Base-by-base conservation (phyloP, 495 filamentous ascomycete species). In the Aspergillus nanangensis region DNA sequence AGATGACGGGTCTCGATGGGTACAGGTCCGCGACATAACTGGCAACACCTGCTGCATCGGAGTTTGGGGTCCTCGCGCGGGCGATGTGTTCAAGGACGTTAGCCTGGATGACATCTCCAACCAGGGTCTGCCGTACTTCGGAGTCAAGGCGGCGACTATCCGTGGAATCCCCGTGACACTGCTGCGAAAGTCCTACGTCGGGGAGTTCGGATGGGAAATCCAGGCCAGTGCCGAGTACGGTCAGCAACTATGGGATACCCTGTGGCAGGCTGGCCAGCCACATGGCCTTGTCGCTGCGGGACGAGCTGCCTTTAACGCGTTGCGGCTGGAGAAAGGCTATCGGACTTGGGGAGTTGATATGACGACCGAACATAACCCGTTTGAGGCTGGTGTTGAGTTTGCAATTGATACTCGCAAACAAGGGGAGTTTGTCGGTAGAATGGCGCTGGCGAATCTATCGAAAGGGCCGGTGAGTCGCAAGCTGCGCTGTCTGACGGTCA, bases 191-290 rank as follows among this genome's bases (percentile, higher is more conserved):
- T 76, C 74, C 8, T 71, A 70, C 33, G 70, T 76, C 18, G 74
- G 74, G 13, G 73, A 78, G 45, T 51, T 63, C 0, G 74, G 74
- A 32, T 76, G 72, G 73, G 73, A 78, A 50, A 65, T 78, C 32
- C 67, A 75, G 36, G 63, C 71, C 4, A 72, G 55, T 43, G 69
- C 72, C 5, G 73, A 76, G 7, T 65, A 66, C 38, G 74, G 73
- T 7, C 53, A 52, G 5, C 67, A 62, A 3, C 49, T 78, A 1
- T 78, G 73, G 73, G 72, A 76, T 41, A 59, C 55, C 0, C 47
- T 76, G 23, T 74, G 47, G 49, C 47, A 64, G 22, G 74, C 72
- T 5, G 74, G 73, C 3, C 63, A 71, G 42, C 50, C 51, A 3
- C 62, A 75, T 31, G 74, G 74, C 10, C 56, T 76, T 8, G 60